Evolutionary conservation across 176 grass and related monocot genomes (phyloP).

Genomic region (Oropetium thomaeum): DNA sequence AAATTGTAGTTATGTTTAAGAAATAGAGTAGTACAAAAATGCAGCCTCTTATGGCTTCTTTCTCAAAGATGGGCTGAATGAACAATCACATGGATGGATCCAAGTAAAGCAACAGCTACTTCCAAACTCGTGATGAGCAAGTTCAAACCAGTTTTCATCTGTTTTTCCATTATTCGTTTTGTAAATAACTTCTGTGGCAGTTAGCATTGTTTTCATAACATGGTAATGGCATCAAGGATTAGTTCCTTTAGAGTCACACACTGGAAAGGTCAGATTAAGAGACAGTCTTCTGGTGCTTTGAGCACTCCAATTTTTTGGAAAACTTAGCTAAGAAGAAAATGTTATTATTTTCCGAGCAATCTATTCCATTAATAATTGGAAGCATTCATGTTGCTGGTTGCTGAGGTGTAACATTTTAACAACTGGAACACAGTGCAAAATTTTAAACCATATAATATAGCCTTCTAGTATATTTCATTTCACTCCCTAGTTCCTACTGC

Average conservation of each 20-base stretch:
- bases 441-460: too few species aligned
- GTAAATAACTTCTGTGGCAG: background rate
- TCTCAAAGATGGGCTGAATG: background rate
- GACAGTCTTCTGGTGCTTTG: background rate
- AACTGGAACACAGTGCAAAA: too few species aligned
- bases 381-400: background rate
- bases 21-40: background rate
- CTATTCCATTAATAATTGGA: background rate
- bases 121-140: background rate
- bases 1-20: background rate
- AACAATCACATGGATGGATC: background rate
- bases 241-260: background rate
- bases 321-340: slow-evolving; percentile 1
- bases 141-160: background rate
- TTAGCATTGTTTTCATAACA: background rate
- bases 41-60: background rate
- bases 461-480: background rate
- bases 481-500: background rate
- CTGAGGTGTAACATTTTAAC: background rate
- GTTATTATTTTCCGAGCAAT: background rate
- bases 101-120: background rate
- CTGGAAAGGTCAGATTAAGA: background rate
- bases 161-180: slow-evolving; percentile 1
- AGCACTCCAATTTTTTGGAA: background rate
- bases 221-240: background rate